Evolutionary conservation across 2,329 filamentous ascomycete species (phyloP), one percentile per base, ranked within the genome.

Genomic region (Botrytis medusae): DNA sequence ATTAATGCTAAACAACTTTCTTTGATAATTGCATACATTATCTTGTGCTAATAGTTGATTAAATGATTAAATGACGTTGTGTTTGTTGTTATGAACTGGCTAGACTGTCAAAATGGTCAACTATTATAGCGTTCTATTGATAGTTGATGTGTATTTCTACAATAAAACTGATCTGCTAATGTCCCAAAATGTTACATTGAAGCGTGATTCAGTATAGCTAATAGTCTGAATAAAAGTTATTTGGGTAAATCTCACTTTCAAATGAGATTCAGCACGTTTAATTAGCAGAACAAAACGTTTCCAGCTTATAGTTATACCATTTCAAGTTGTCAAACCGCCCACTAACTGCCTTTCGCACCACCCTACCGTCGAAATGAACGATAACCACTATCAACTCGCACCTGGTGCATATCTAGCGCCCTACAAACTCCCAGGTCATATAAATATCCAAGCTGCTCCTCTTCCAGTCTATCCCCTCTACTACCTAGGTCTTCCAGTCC

Each of bases 251-350:
- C 12, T 40, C 34, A 68, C 16, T 54, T 42, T 14, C 2, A 8
- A 40, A 22, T 1, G 2, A 7, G 2, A 1, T 14, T 1, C 3
- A 2, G 5, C 34, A 22, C 8, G 16, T 20, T 68, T 29, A 3
- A 54, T 54, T 1, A 8, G 14, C 22, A 14, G 40, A 9, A 29
- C 29, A 1, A 16, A 68, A 12, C 9, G 2, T 9, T 20, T 20
- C 14, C 2, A 4, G 9, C 34, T 0, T 7, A 2, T 40, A 40
- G 29, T 22, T 10, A 10, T 7, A 29, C 16, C 4, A 9, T 22
- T 20, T 7, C 4, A 9, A 40, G 4, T 4, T 4, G 0, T 0
- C 1, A 29, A 10, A 2, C 4, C 1, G 2, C 25, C 9, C 8
- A 68, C 1, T n/a, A 29, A 8, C 7, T 1, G 4, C 9, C 0